These are phyloP conservation scores for Colletotrichum lindemuthianum DNA, from an alignment of 2,329 filamentous ascomycete species.

Conservation along the genomic window DNA sequence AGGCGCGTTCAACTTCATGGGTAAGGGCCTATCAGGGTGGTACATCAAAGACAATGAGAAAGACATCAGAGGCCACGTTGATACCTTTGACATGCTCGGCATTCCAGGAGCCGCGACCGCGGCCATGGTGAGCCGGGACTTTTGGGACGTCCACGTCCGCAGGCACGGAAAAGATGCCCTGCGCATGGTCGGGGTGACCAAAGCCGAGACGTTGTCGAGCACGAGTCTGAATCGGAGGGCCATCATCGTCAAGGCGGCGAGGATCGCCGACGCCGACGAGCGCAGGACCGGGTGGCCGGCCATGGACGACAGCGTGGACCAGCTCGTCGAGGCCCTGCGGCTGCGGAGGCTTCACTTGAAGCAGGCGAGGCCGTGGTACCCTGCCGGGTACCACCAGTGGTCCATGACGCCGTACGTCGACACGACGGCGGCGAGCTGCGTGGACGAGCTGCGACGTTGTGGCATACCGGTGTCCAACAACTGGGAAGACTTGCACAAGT, in stretches of 20 bases:
- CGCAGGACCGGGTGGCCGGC: not conserved
- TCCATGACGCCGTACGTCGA: slow-evolving; percentile 10
- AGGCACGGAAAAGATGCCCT: too few species aligned
- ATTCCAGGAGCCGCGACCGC: not conserved
- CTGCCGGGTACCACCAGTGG: slow-evolving; percentile 7
- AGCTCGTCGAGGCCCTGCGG: not conserved
- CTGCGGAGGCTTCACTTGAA: not conserved
- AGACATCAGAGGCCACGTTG: not conserved
- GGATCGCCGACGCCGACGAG: not conserved
- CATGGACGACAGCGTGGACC: not conserved
- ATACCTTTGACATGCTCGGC: not conserved
- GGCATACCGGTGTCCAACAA: too few species aligned
- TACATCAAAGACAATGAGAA: not conserved
- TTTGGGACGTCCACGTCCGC: too few species aligned
- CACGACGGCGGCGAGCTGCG: not conserved
- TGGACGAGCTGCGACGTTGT: rapidly evolving
- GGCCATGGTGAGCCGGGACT: not conserved
- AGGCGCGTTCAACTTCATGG: not conserved
- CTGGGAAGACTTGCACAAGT: too few species aligned
- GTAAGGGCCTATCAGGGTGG: too few species aligned
- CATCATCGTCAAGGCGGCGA: too few species aligned
- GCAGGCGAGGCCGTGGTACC: slow-evolving; percentile 10
- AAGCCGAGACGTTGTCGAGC: not conserved
- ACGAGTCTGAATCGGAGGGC: not conserved
- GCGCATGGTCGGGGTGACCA: too few species aligned